Percentiles rank a stretch among this genome's conserved stretches.
Conservation (phyloP, 2,329 filamentous ascomycete genomes). For the Penicillium sp. region DNA sequence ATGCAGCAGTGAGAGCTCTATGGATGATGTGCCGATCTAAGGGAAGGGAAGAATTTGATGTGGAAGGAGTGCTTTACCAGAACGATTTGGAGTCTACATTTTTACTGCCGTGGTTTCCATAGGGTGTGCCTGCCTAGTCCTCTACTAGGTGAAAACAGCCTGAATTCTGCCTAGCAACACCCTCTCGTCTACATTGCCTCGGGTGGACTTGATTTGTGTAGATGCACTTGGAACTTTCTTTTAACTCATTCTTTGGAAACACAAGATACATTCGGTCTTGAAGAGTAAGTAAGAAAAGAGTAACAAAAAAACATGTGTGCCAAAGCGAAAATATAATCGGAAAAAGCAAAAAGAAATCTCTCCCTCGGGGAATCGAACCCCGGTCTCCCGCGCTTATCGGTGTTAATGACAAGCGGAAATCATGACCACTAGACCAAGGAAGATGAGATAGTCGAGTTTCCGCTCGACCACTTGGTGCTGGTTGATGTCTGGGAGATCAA, state of each 20-base stretch:
- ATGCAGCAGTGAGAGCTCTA: not conserved
- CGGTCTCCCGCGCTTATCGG: conserved; percentile 38
- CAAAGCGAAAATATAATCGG: not conserved
- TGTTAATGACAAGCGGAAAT: conserved; percentile 40
- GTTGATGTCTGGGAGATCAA: conserved; percentile 2
- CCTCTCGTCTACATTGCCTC: not conserved
- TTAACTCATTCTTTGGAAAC: not conserved
- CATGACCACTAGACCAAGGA: conserved; percentile 43
- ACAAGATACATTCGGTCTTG: not conserved
- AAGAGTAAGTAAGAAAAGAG: too few species aligned
- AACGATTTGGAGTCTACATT: not conserved
- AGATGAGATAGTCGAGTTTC: conserved; percentile 23
- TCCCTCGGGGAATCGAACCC: conserved; percentile 41
- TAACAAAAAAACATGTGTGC: too few species aligned
- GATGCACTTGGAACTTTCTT: not conserved
- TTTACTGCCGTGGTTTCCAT: not conserved
- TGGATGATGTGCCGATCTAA: not conserved
- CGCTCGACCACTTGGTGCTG: conserved; percentile 26
- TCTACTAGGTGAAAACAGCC: not conserved
- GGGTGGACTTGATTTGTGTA: not conserved
- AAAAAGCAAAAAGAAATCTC: conserved; percentile 23
- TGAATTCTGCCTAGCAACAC: not conserved
- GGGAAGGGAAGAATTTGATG: not conserved
- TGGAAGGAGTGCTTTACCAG: not conserved
- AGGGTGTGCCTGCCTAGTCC: not conserved